Percentiles rank a stretch among this genome's conserved stretches.
phyloP scores from a whole-genome alignment of 768 basidiomycete genomes.

The Xerocomellus chrysenteron region DNA sequence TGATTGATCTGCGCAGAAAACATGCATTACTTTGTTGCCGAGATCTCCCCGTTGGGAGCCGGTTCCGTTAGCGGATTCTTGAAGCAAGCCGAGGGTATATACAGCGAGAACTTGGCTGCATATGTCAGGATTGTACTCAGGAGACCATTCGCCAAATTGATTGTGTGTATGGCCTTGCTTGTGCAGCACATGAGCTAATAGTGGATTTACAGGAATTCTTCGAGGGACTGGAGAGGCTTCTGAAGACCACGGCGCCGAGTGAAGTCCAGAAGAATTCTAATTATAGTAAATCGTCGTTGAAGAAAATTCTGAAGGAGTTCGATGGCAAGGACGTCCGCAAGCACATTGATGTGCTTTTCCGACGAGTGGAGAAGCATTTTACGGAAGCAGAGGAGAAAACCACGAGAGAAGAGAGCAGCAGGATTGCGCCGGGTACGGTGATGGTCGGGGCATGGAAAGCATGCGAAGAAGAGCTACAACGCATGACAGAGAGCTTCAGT shows the following conservation, averaged over 20 bases:
- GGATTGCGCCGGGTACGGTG: slow-evolving; percentile 59
- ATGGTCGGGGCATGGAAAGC: slow-evolving; percentile 88
- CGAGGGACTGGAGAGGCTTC: slow-evolving; percentile 84
- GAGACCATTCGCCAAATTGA: slow-evolving; percentile 81
- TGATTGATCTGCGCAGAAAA: slow-evolving; percentile 61
- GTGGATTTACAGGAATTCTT: slow-evolving; percentile 76
- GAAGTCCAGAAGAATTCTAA: slow-evolving; percentile 74
- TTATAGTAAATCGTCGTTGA: slow-evolving; percentile 76
- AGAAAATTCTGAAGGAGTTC: slow-evolving; percentile 83
- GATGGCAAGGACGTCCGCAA: slow-evolving; percentile 88
- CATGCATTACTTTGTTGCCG: slow-evolving; percentile 91
- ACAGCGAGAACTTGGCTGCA: slow-evolving; percentile 83
- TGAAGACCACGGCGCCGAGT: slow-evolving; percentile 73
- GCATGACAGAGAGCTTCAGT: slow-evolving; percentile 66
- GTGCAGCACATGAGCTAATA: slow-evolving; percentile 1
- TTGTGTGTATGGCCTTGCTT: slow-evolving; percentile 50
- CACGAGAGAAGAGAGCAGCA: slow-evolving; percentile 52
- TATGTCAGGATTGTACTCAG: slow-evolving; percentile 88
- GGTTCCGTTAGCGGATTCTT: slow-evolving; percentile 62
- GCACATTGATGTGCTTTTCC: slow-evolving; percentile 79
- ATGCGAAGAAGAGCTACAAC: slow-evolving; percentile 80
- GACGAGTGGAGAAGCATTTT: slow-evolving; percentile 96
- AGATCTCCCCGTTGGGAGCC: slow-evolving; percentile 70
- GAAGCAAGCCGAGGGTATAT: slow-evolving; percentile 74
- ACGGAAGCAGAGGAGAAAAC: slow-evolving; percentile 74